These are phyloP conservation scores for Grigorovia jiainica DNA, from an alignment of 805 yeast genomes.

Conservation along the genomic window DNA sequence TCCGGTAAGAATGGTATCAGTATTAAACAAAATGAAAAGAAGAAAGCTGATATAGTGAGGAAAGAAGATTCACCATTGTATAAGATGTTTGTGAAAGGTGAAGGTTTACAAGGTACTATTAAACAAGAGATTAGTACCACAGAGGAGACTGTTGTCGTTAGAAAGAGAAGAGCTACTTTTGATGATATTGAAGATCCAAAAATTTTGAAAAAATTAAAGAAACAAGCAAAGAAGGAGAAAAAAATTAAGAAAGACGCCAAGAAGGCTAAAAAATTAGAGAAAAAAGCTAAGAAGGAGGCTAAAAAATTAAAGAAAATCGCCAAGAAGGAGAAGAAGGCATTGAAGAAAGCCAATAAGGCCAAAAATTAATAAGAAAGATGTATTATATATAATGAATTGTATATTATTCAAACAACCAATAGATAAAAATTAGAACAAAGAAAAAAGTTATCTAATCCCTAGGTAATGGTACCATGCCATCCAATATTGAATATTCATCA, in stretches of 20 bases:
- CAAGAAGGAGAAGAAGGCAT: slow-evolving; percentile 2
- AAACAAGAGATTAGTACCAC: slow-evolving; percentile 24
- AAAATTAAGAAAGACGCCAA: slow-evolving; percentile 10
- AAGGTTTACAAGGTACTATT: slow-evolving; percentile 70
- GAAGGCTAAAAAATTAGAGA: slow-evolving; percentile 21
- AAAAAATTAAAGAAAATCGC: slow-evolving; percentile 17
- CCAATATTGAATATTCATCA: slow-evolving; percentile 9
- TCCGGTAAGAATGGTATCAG: slow-evolving; percentile 23
- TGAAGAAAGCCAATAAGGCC: neutral
- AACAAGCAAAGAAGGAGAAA: slow-evolving; percentile 6
- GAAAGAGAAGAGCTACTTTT: neutral
- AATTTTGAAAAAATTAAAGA: slow-evolving; percentile 11
- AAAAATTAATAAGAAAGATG: neutral
- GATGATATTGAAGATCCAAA: slow-evolving; percentile 4
- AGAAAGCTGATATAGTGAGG: slow-evolving; percentile 38
- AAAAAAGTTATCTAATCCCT: slow-evolving; percentile 2
- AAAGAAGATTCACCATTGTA: slow-evolving; percentile 65
- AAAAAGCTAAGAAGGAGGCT: slow-evolving; percentile 19
- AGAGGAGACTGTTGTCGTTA: slow-evolving; percentile 4
- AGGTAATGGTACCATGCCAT: slow-evolving; percentile 13
- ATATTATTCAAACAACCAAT: neutral
- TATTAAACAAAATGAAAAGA: slow-evolving; percentile 42
- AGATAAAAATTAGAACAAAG: no score
- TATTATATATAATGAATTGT: neutral
- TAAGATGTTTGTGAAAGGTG: slow-evolving; percentile 80